phyloP scores from a whole-genome alignment of 2,329 filamentous ascomycete genomes.

The Coniochaeta sp. region DNA sequence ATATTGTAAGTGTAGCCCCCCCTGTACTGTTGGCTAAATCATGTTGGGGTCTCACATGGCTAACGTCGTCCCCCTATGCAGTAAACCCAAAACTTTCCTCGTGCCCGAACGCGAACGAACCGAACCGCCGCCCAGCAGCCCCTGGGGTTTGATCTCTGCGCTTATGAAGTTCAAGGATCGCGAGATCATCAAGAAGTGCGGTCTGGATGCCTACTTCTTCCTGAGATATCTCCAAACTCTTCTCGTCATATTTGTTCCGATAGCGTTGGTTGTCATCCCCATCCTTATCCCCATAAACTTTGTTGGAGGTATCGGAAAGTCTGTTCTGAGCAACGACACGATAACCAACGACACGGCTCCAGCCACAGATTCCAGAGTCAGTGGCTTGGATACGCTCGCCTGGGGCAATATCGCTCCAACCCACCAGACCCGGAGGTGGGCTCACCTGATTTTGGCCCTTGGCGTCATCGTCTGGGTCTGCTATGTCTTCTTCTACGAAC shows the following conservation, averaged over 20 bases:
- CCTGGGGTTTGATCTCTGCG: constrained; percentile 45
- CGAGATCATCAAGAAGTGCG: constrained; percentile 90
- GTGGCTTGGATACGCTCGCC: constrained; percentile 72
- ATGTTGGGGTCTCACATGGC: not conserved
- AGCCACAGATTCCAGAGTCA: constrained; percentile 22
- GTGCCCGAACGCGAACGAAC: constrained; percentile 81
- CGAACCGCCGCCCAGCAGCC: constrained; percentile 57
- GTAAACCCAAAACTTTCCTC: constrained; percentile 77
- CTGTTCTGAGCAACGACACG: constrained; percentile 33
- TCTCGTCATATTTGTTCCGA: constrained; percentile 84
- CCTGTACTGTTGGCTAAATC: not conserved
- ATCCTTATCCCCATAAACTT: constrained; percentile 83
- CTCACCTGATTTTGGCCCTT: constrained; percentile 75
- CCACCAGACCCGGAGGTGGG: constrained; percentile 69
- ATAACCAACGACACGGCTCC: constrained; percentile 25
- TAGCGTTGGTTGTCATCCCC: constrained; percentile 71
- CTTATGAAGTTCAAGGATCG: constrained; percentile 64
- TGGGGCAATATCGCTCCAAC: constrained; percentile 75
- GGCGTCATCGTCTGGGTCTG: constrained; percentile 77
- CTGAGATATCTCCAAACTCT: constrained; percentile 73
- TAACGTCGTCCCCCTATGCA: constrained; percentile 23
- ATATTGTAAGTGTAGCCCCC: constrained; percentile 64
- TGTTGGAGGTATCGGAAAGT: constrained; percentile 58
- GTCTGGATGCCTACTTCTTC: constrained; percentile 96
- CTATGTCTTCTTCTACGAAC: constrained; percentile 77